These are phyloP conservation scores for Dactylellina parvicollis DNA, from an alignment of 2,329 filamentous ascomycete species.

Conservation along the genomic window DNA sequence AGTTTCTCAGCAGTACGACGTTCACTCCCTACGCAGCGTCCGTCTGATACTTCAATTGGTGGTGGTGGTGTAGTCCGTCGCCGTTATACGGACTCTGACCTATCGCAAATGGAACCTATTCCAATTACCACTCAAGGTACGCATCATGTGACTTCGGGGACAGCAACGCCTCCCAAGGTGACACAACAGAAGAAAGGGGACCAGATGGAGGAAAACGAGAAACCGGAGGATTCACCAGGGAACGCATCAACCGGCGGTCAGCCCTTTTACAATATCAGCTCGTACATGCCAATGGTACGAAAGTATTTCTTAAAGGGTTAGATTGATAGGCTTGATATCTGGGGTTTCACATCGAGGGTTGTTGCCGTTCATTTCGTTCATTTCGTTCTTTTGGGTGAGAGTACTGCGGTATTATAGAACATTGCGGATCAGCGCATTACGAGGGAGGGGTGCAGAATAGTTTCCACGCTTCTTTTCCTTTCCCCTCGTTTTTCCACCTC, in stretches of 20 bases:
- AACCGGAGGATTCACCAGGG: constrained; percentile 1
- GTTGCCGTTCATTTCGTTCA: too few relatives aligned
- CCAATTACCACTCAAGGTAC: constrained; percentile 20
- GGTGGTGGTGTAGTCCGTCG: constrained; percentile 18
- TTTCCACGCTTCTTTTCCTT: too few relatives aligned
- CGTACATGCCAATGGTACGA: constrained; percentile 36
- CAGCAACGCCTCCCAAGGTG: constrained; percentile 39
- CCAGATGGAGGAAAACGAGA: neutral
- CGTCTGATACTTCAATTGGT: constrained; percentile 12
- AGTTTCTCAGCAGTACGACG: constrained; percentile 42
- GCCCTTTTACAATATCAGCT: constrained; percentile 21
- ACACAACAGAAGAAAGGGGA: constrained; percentile 5
- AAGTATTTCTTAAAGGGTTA: constrained; percentile 37
- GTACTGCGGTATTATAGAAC: too few relatives aligned
- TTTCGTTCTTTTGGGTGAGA: too few relatives aligned
- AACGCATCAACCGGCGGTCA: neutral
- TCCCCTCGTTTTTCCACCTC: too few relatives aligned
- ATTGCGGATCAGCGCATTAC: too few relatives aligned
- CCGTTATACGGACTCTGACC: constrained; percentile 46
- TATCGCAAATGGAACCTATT: constrained; percentile 32
- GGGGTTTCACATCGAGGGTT: too few relatives aligned
- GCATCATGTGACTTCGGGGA: constrained; percentile 47
- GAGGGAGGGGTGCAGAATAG: too few relatives aligned
- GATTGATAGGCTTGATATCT: neutral
- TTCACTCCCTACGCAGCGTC: constrained; percentile 41